Conservation (phyloP, 164 flowering plant species). For the Tetracentron sinense region DNA sequence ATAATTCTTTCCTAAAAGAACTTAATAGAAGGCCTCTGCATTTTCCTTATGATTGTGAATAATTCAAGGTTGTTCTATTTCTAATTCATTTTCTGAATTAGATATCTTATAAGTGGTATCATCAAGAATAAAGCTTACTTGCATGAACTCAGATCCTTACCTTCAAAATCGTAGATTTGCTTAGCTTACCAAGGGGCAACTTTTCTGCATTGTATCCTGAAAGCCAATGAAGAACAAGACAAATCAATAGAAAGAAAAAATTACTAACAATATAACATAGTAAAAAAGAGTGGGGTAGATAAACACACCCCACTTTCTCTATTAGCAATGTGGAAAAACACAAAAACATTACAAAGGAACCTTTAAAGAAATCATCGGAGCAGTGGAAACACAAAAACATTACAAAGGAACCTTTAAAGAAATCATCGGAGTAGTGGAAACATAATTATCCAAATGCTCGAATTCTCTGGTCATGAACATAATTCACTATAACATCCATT, state of each 20-base stretch:
- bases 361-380: no score
- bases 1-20: not conserved
- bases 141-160: conserved; percentile 23
- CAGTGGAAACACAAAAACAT: no score
- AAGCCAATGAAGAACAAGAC: conserved; percentile 1
- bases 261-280: not conserved
- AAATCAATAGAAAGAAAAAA: not conserved
- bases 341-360: not conserved
- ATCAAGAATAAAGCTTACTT: not conserved
- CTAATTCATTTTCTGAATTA: no score
- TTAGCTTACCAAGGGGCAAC: conserved; percentile 91
- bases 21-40: not conserved
- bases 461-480: no score
- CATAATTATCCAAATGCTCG: no score
- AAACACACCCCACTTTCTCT: no score
- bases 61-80: no score
- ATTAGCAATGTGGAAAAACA: not conserved
- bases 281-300: no score
- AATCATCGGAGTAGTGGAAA: no score
- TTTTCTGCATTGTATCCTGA: conserved; percentile 92
- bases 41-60: not conserved
- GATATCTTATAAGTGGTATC: not conserved
- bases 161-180: conserved; percentile 88
- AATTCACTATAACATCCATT: no score
- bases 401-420: no score